These are phyloP conservation scores for Cadophora sp. DNA, from an alignment of 2,329 filamentous ascomycete genomes.

Conservation along the genomic window DNA sequence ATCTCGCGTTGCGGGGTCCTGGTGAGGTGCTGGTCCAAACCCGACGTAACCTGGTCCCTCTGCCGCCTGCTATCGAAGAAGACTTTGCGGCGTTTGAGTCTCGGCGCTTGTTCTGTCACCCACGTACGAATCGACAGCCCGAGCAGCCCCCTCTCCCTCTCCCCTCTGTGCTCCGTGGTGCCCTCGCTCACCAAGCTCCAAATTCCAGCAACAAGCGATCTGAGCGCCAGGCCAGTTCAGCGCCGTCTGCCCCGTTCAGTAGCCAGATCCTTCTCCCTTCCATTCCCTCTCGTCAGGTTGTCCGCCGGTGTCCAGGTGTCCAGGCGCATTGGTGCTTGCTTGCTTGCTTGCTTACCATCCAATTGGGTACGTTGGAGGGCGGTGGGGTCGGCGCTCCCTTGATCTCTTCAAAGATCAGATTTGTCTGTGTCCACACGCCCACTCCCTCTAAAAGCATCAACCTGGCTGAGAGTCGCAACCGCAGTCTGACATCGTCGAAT, in stretches of 20 bases:
- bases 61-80: conserved; percentile 24
- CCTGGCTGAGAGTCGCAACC: conserved; percentile 31
- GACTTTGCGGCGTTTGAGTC: conserved; percentile 34
- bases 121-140: conserved; percentile 5
- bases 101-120: conserved; percentile 32
- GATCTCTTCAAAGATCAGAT: conserved; percentile 36
- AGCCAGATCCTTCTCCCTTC: conserved; percentile 18
- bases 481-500: conserved; percentile 29
- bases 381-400: conserved; percentile 37
- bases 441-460: conserved; percentile 28
- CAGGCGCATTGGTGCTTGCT: conserved; percentile 25
- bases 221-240: conserved; percentile 32
- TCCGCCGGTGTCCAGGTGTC: conserved; percentile 1
- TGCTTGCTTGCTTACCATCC: conserved; percentile 23
- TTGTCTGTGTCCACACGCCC: conserved; percentile 29
- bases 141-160: background rate
- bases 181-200: conserved; percentile 7
- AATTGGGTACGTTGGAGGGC: conserved; percentile 30
- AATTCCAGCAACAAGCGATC: conserved; percentile 23
- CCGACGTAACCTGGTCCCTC: background rate
- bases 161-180: background rate
- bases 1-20: conserved; percentile 35
- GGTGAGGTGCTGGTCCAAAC: no score
- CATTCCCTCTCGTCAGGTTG: conserved; percentile 7
- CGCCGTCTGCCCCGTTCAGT: conserved; percentile 16